phyloP scores from a whole-genome alignment of 305 asterid species.

The Solanum hybrid region DNA sequence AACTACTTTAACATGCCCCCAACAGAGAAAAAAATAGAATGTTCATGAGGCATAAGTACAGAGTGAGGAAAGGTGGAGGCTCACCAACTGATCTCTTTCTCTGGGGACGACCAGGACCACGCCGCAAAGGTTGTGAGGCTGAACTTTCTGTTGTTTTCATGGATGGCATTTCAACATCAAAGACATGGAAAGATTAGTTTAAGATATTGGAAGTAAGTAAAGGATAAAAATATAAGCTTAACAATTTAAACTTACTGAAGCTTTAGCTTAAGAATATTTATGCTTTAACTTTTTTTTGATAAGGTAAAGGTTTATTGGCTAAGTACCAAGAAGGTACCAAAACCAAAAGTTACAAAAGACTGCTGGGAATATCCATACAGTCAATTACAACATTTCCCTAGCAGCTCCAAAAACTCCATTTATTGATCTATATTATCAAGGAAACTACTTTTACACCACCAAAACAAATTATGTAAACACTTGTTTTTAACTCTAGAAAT shows the following conservation, averaged over 20 bases:
- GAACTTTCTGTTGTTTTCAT: not conserved
- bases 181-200: not conserved
- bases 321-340: no score
- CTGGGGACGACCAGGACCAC: not conserved
- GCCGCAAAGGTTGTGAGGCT: not conserved
- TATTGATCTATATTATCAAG: no score
- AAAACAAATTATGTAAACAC: no score
- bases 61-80: not conserved
- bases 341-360: no score
- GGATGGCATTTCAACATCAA: not conserved
- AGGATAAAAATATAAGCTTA: not conserved
- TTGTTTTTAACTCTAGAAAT: no score
- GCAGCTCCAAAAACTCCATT: no score
- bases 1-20: not conserved
- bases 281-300: not conserved
- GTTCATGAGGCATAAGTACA: not conserved
- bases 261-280: not conserved
- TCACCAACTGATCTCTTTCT: not conserved
- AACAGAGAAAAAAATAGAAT: not conserved
- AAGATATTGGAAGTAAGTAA: not conserved
- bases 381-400: no score
- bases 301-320: no score
- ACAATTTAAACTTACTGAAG: not conserved
- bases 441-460: no score
- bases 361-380: no score